Conservation (phyloP, 345 rosid genomes). For the Salix exigua region DNA sequence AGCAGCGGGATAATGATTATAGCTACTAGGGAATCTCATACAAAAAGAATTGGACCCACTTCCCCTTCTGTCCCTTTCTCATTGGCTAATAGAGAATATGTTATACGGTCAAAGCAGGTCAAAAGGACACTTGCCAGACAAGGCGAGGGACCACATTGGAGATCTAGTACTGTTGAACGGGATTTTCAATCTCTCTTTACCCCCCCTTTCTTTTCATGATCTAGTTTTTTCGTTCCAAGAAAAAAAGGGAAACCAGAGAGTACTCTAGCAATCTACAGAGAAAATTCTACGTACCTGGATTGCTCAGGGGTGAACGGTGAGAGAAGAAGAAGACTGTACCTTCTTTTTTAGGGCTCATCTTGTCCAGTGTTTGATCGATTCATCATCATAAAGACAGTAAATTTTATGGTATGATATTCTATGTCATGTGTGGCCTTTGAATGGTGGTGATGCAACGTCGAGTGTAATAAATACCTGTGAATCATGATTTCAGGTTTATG, state of each 20-base stretch:
- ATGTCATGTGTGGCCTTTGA: background rate
- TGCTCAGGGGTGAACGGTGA: background rate
- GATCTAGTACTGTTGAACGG: conserved; percentile 24
- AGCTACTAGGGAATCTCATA: conserved; percentile 40
- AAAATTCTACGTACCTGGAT: background rate
- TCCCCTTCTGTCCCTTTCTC: background rate
- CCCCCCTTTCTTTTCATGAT: background rate
- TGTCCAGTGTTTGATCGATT: background rate
- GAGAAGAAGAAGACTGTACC: background rate
- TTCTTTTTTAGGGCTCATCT: background rate
- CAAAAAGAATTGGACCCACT: conserved; percentile 21
- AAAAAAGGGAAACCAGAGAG: background rate
- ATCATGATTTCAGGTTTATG: conserved; percentile 4
- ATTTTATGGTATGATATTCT: conserved; percentile 4
- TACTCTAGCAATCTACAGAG: background rate
- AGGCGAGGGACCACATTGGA: conserved; percentile 19
- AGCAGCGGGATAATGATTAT: conserved; percentile 24
- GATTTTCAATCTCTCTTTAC: background rate
- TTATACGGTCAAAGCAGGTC: conserved; percentile 37
- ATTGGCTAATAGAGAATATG: conserved; percentile 36
- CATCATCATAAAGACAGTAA: conserved; percentile 9
- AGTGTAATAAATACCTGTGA: too few species aligned
- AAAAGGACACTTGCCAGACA: conserved; percentile 21
- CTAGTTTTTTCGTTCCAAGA: too few species aligned
- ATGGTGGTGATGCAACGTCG: background rate